Base-by-base conservation (phyloP, 1,139 yeast genomes). In the Protomyces pachydermus region DNA sequence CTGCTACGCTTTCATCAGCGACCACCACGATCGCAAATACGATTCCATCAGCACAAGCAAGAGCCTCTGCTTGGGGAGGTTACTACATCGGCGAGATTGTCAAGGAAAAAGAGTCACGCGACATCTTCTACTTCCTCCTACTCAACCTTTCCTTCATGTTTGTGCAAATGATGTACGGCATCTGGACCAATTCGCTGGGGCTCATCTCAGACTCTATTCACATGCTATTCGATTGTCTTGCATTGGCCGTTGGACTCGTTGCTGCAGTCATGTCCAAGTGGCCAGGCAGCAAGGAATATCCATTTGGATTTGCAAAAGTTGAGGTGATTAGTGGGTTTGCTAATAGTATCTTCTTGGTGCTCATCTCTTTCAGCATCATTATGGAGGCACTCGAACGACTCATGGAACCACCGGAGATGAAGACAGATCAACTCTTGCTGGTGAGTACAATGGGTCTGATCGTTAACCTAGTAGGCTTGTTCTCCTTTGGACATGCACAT, bases 261-360 rank as follows among this genome's bases (percentile, higher is more conserved):
- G 98, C 99, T 0, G 90, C 96, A 23, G 82, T 82, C 5, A 69
- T 84, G 64, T 79, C 86, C 3, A 83, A 82, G 68, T 77, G 78
- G 68, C 84, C 84, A 1, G 84, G 91, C 8, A 84, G 84, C 65
- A 81, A 86, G 14, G 80, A 84, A 65, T 93, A 83, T 71, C 98
- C 98, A 0, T 91, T 89, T 76, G 97, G 97, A 0, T 79, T 91
- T 65, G 81, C 85, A 14, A 84, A 90, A 73, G 85, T 93, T 58
- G 98, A 91, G 72, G 90, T 95, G 1, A 79, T 95, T 66, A 95
- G 97, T 0, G 98, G 98, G 0, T 93, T 93, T 71, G 88, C 98
- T 5, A 93, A 93, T 74, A 98, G 97, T 9, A 87, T 95, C 5
- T 76, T 93, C 57, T 78, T 93, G 58, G 77, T 95, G 37, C 97